Evolutionary conservation across 768 basidiomycete genomes (phyloP).

Genomic region (Phylloporus arenicola): DNA sequence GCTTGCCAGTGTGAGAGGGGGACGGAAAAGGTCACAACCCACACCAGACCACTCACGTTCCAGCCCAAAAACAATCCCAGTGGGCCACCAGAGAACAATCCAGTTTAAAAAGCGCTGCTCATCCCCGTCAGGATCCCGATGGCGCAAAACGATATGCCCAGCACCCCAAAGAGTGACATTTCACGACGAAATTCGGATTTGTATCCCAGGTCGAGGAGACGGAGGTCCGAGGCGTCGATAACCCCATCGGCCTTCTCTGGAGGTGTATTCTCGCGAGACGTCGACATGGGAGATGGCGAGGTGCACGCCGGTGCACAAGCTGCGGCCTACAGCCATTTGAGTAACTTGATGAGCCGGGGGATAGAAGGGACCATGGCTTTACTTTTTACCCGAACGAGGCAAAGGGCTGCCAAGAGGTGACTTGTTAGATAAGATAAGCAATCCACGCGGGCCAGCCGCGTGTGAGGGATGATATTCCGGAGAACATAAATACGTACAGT

Average conservation of each 20-base stretch:
- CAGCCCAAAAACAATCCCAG: constrained; percentile 59
- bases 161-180: constrained; percentile 54
- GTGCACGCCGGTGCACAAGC: neutral
- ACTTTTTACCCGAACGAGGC: neutral
- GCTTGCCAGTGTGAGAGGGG: neutral
- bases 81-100: constrained; percentile 53
- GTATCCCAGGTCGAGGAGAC: constrained; percentile 49
- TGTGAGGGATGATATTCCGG: too few relatives aligned
- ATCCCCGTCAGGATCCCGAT: constrained; percentile 58
- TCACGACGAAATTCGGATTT: constrained; percentile 52
- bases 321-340: neutral
- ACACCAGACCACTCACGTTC: constrained; percentile 38
- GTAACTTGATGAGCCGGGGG: neutral
- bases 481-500: too few relatives aligned
- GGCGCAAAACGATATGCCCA: constrained; percentile 56
- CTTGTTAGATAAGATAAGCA: too few relatives aligned
- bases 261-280: neutral
- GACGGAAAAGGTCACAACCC: too few relatives aligned
- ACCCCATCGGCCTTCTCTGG: constrained; percentile 3
- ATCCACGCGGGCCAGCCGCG: too few relatives aligned
- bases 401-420: too few relatives aligned
- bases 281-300: constrained; percentile 5
- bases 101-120: constrained; percentile 56
- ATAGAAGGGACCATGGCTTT: neutral
- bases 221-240: constrained; percentile 30